These are phyloP conservation scores for Halophytophthora polymorphica DNA, from an alignment of 352 stramenopile genomes.

Conservation along the genomic window DNA sequence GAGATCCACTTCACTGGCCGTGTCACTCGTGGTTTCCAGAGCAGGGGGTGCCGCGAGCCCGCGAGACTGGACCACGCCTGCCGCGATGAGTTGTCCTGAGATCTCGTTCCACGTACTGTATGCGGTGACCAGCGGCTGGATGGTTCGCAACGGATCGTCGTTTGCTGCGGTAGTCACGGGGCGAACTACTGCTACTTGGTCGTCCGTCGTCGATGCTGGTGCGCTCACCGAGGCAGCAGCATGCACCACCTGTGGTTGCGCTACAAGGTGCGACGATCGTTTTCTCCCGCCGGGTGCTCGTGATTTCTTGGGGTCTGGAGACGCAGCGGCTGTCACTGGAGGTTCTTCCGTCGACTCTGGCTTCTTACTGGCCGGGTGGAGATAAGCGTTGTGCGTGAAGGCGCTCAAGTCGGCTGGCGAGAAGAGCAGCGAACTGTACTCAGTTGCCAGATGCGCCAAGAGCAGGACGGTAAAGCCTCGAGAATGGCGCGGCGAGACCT, in stretches of 20 bases:
- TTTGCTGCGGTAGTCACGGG: neutral
- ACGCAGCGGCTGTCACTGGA: neutral
- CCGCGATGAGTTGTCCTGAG: slow-evolving; percentile 36
- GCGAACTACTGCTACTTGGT: neutral
- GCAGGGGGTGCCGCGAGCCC: slow-evolving; percentile 5
- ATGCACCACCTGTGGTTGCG: neutral
- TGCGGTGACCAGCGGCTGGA: slow-evolving; percentile 28
- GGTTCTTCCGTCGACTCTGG: neutral
- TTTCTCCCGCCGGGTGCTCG: slow-evolving; percentile 3
- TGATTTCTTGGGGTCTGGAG: slow-evolving; percentile 5
- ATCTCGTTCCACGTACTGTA: slow-evolving; percentile 48
- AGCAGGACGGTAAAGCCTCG: slow-evolving; percentile 36
- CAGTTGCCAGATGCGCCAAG: slow-evolving; percentile 41
- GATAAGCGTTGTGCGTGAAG: slow-evolving; percentile 48
- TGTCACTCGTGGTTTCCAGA: slow-evolving; percentile 9
- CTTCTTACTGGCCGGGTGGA: slow-evolving; percentile 8
- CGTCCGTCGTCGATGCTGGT: neutral
- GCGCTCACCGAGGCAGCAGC: neutral
- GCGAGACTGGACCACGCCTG: slow-evolving; percentile 37
- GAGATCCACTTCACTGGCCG: slow-evolving; percentile 2
- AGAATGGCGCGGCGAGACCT: slow-evolving; percentile 38
- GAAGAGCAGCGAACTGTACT: slow-evolving; percentile 62
- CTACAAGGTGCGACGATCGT: neutral
- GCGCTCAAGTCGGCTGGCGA: slow-evolving; percentile 54
- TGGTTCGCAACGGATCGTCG: slow-evolving; percentile 14